Percentiles rank a stretch among this genome's conserved stretches.
Evolutionary conservation across 148 eudicot species (phyloP).

Genomic region (Rhododendron molle): DNA sequence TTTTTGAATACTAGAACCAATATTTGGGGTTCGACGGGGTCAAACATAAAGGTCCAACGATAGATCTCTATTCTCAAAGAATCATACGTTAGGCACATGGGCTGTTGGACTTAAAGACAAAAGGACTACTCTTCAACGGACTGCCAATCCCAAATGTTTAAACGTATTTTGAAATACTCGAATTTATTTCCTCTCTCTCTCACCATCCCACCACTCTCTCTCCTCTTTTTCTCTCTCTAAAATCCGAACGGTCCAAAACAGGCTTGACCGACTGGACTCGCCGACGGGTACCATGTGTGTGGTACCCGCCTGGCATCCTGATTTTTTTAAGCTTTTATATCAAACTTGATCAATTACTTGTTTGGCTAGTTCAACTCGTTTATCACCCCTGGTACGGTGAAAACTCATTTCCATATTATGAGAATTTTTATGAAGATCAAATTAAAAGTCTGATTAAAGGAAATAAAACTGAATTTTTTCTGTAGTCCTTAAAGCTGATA

Average conservation of each 20-base stretch:
- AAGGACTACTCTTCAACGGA: not conserved
- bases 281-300: too few relatives aligned
- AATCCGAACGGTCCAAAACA: too few relatives aligned
- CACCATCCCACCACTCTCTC: too few relatives aligned
- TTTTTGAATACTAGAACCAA: not conserved
- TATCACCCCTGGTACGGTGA: not conserved
- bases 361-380: not conserved
- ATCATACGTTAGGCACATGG: not conserved
- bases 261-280: too few relatives aligned
- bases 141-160: too few relatives aligned
- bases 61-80: not conserved
- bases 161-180: accelerated
- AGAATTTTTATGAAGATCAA: not conserved
- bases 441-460: not conserved
- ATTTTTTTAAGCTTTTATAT: too few relatives aligned
- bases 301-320: too few relatives aligned
- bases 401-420: not conserved
- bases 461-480: too few relatives aligned
- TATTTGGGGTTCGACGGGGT: not conserved
- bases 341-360: not conserved
- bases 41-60: not conserved
- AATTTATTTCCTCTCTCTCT: too few relatives aligned
- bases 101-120: not conserved
- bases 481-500: not conserved
- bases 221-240: too few relatives aligned